Conservation (phyloP, 1,284 basidiomycete species). For the Gymnopus androsaceus region DNA sequence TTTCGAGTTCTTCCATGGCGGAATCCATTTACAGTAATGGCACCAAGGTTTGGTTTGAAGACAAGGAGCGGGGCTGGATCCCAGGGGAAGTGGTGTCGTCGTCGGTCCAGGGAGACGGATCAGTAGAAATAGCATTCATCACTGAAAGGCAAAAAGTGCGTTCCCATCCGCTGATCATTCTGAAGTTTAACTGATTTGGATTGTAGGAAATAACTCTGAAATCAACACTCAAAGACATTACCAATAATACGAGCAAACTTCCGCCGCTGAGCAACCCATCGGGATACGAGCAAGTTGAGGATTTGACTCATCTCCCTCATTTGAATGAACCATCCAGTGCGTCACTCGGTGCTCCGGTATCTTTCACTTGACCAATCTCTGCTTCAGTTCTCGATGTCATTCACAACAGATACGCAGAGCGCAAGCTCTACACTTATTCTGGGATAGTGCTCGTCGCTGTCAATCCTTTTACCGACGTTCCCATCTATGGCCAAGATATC, state of each 20-base stretch:
- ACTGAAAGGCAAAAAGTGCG: conserved; percentile 85
- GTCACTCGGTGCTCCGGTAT: no score
- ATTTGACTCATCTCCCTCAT: conserved; percentile 95
- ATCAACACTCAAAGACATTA: conserved; percentile 76
- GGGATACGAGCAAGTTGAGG: conserved; percentile 93
- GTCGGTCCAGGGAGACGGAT: conserved; percentile 55
- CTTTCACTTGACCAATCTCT: background rate
- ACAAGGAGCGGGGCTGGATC: conserved; percentile 91
- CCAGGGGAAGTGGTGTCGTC: conserved; percentile 78
- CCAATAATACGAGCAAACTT: conserved; percentile 69
- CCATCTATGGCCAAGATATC: conserved; percentile 92
- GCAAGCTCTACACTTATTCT: conserved; percentile 98
- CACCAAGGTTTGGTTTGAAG: conserved; percentile 85
- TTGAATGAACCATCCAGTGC: conserved; percentile 90
- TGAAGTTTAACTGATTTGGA: conserved; percentile 15
- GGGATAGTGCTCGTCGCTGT: conserved; percentile 98
- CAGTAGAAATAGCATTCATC: conserved; percentile 72
- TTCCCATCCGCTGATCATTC: conserved; percentile 15
- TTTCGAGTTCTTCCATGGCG: conserved; percentile 55
- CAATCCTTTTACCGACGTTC: conserved; percentile 95
- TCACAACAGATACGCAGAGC: conserved; percentile 92
- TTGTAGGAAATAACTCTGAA: conserved; percentile 72
- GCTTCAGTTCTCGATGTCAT: conserved; percentile 91
- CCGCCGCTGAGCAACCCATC: conserved; percentile 97
- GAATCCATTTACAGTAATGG: conserved; percentile 86